A percentile compares a stretch with the other conserved stretches of the same genome.
phyloP scores from a whole-genome alignment of 2,329 filamentous ascomycete genomes.

The Apiospora arundinis region DNA sequence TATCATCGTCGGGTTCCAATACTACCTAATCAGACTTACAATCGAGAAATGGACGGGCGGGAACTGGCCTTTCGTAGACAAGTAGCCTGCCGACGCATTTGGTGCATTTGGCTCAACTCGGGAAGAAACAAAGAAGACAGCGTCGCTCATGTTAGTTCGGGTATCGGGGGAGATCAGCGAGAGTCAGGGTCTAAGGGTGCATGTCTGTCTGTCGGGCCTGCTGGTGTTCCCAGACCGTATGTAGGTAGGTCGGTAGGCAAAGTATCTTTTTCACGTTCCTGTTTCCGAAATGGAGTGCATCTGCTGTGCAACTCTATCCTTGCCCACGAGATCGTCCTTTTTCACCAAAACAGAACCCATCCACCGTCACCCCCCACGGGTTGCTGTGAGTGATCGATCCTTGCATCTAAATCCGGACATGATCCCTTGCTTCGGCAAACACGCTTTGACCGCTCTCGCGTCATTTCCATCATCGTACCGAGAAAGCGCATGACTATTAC shows the following conservation, averaged over 20 bases:
- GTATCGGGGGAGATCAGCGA: neutral
- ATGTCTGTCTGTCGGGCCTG: neutral
- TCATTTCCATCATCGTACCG: neutral
- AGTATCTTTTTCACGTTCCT: neutral
- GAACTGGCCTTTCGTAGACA: neutral
- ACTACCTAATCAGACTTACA: neutral
- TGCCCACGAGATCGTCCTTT: neutral
- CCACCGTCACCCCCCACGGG: neutral
- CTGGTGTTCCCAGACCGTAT: neutral
- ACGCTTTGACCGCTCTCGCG: neutral
- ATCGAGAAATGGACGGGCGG: neutral
- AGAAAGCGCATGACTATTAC: neutral
- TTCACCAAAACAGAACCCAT: neutral
- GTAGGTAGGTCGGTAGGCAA: neutral
- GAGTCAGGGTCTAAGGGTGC: neutral
- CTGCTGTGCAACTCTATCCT: slow-evolving; percentile 4
- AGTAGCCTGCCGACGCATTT: slow-evolving; percentile 2
- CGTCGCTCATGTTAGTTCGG: too few species aligned
- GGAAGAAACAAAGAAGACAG: slow-evolving; percentile 3
- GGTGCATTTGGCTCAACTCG: neutral
- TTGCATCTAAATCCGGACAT: neutral
- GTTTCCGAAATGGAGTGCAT: neutral
- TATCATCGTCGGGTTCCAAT: neutral
- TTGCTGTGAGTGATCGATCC: neutral
- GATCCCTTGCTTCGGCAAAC: slow-evolving; percentile 1